Evolutionary conservation across 768 basidiomycete genomes (phyloP), one percentile per base, ranked within the genome.

Genomic region (Russula dissimulans): DNA sequence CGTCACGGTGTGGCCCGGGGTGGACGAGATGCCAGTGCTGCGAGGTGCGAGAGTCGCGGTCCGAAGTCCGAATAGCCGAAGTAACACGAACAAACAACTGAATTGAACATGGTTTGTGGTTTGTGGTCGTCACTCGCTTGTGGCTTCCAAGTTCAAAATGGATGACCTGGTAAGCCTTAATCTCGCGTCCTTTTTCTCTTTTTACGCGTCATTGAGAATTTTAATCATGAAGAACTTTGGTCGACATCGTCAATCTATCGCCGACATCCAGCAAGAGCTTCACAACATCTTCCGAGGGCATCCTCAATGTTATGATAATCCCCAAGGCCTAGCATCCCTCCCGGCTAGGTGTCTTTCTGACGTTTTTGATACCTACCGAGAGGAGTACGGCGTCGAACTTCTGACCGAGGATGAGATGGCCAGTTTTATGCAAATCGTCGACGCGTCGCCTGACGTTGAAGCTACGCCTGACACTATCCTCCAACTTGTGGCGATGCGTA

Each of bases 321-420:
- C 83, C 22, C 72, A 77, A 18, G 81, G 81, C 54, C 81, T 84
- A 57, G 80, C 84, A 38, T 78, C 79, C 18, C 83, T 91, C 65
- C 87, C 88, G 12, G 89, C 81, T 46, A 79, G 81, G 62, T 80
- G 79, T n/a, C 80, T 91, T 41, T 77, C 85, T 38, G 85, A 88
- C 66, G 80, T 91, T 34, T 79, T 91, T 46, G 77, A 79, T 47
- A 75, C 80, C 15, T 87, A 87, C 67, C 81, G 81, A 4, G 75
- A 83, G 34, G 71, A 79, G 5, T 83, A 83, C 68, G 73, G 80
- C 61, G 82, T 78, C 18, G 79, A 86, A 63, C 79, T 91, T n/a
- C 74, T 93, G 65, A 77, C 79, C 10, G 74, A 76, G 42, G 77
- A 83, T 26, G 91, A 92, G 70, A 77, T 81, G 66, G 75, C 75